These are phyloP conservation scores for Talaromyces ruber DNA, from an alignment of 495 filamentous ascomycete genomes.

Conservation along the genomic window DNA sequence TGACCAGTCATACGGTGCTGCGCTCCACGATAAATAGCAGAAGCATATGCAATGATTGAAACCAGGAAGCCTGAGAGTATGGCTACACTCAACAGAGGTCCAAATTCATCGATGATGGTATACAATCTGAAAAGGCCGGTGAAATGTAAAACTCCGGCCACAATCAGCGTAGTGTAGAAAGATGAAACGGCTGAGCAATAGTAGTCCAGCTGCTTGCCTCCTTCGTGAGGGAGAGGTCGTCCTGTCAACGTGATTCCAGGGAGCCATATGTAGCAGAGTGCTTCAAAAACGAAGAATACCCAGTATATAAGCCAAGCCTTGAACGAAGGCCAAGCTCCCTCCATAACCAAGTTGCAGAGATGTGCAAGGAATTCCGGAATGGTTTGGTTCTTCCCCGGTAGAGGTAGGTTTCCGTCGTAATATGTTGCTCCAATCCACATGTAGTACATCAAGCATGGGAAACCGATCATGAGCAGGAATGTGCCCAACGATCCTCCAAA, in stretches of 20 bases:
- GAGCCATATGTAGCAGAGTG: conserved; percentile 67
- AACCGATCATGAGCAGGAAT: conserved; percentile 70
- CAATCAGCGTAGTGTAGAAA: conserved; percentile 74
- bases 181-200: conserved; percentile 85
- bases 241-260: conserved; percentile 79
- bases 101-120: conserved; percentile 93
- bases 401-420: conserved; percentile 73
- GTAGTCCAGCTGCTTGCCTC: conserved; percentile 78
- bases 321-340: conserved; percentile 75
- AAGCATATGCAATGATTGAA: conserved; percentile 69
- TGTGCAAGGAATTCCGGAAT: conserved; percentile 55
- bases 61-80: conserved; percentile 79
- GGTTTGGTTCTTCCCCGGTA: conserved; percentile 53
- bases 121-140: conserved; percentile 83
- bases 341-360: conserved; percentile 57
- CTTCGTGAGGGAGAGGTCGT: conserved; percentile 74
- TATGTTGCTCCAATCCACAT: conserved; percentile 93
- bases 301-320: conserved; percentile 91
- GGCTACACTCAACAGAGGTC: conserved; percentile 76
- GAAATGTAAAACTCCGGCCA: conserved; percentile 62
- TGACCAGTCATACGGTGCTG: conserved; percentile 90
- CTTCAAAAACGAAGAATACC: conserved; percentile 81
- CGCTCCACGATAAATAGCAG: conserved; percentile 65
- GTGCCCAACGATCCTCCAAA: conserved; percentile 78
- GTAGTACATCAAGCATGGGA: conserved; percentile 91